Base-by-base conservation (phyloP, 805 yeast genomes). In the Sugiyamaella lignohabitans region DNA sequence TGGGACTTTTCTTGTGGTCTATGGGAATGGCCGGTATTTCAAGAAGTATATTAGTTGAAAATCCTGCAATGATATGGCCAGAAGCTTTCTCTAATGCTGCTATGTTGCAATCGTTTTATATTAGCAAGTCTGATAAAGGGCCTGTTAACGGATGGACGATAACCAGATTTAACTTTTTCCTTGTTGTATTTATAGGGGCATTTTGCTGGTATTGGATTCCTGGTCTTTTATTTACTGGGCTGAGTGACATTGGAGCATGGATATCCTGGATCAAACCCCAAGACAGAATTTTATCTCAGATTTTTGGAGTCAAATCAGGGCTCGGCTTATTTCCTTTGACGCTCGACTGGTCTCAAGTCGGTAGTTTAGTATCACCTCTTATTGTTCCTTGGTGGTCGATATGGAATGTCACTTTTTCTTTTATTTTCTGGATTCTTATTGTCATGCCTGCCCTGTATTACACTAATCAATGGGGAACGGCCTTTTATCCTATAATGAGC, bases 121-220 rank as follows among this genome's bases (percentile, higher is more conserved):
- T 8, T 27, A 17, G 21, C 5, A n/a, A n/a, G 10, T 5, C 17
- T 14, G 20, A 74, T 74, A 19, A 70, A 76, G 14, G 35, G 22
- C 36, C 38, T 35, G 38, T 21, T 32, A 70, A 76, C 56, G 84
- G 86, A 2, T 80, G 87, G 87, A 71, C 59, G 24, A 68, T 80
- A 37, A 65, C 77, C 3, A 69, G 80, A 45, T 72, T 70, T 54
- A 65, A 61, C 45, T 74, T 78, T 53, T 80, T 81, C 63, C 50
- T 68, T 24, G 44, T 66, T 30, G 69, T 68, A 1, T 68, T 76
- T 44, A 42, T 55, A 14, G 60, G 63, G n/a, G 60, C 72, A 20
- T 79, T 80, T 54, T 51, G 72, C 2, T 82, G 80, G 74, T 78
- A 77, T 57, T 81, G 83, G 79, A 64, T 83, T 53, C 87, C 87